Conservation (phyloP, 1,284 basidiomycete species). For the Cryptococcus sp. region DNA sequence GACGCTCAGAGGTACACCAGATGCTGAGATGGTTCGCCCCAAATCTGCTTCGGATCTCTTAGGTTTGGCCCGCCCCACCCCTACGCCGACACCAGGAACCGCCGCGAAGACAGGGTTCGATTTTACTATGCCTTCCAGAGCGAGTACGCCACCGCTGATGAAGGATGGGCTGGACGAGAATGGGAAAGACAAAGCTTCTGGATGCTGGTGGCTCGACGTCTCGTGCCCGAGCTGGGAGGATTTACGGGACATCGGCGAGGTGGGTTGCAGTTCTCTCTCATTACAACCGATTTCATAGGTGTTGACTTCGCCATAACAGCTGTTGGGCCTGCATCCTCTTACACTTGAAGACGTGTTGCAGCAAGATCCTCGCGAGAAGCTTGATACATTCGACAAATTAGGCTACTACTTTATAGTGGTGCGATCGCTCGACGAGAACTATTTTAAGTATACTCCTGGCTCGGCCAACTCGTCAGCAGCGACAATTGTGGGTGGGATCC, state of each 20-base stretch:
- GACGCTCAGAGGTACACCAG: conserved; percentile 21
- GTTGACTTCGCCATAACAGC: conserved; percentile 53
- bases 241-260: conserved; percentile 83
- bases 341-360: conserved; percentile 96
- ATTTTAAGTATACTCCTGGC: conserved; percentile 59
- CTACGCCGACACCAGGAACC: conserved; percentile 12
- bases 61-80: conserved; percentile 33
- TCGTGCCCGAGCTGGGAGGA: conserved; percentile 88
- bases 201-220: conserved; percentile 91
- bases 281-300: background rate
- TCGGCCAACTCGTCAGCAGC: conserved; percentile 16
- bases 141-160: conserved; percentile 12
- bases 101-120: conserved; percentile 17
- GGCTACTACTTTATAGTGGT: conserved; percentile 94
- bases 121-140: conserved; percentile 17
- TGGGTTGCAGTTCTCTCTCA: conserved; percentile 44
- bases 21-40: conserved; percentile 30
- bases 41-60: conserved; percentile 50
- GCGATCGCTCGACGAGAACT: conserved; percentile 74
- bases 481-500: conserved; percentile 6
- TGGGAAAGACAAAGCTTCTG: conserved; percentile 31
- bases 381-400: conserved; percentile 82
- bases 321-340: conserved; percentile 86
- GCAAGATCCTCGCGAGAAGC: conserved; percentile 88
- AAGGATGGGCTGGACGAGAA: conserved; percentile 12